phyloP scores from a whole-genome alignment of 352 stramenopile genomes.

The Saprolegnia diclina region DNA sequence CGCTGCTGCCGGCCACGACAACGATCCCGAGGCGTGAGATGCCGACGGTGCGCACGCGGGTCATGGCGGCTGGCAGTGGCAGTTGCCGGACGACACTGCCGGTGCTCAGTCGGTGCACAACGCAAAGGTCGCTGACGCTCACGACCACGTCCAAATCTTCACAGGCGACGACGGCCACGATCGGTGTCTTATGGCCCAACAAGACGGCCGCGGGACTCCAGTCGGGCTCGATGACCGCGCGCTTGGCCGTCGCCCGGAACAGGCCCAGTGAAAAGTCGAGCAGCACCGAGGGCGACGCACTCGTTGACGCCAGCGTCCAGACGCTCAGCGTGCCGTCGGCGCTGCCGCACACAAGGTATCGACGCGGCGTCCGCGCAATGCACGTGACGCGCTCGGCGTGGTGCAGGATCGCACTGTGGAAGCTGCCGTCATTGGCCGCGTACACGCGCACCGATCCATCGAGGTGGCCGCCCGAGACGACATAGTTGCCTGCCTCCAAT shows the following conservation, averaged over 20 bases:
- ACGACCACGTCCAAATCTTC: conserved; percentile 71
- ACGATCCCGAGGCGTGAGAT: conserved; percentile 65
- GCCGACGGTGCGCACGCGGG: conserved; percentile 45
- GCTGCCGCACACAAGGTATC: conserved; percentile 31
- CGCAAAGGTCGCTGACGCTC: conserved; percentile 57
- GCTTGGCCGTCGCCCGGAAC: conserved; percentile 46
- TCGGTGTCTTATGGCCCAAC: conserved; percentile 49
- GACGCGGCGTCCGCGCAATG: conserved; percentile 27
- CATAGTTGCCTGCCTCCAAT: conserved; percentile 22
- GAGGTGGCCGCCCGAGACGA: conserved; percentile 59
- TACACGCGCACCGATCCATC: conserved; percentile 76
- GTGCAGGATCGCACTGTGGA: conserved; percentile 67
- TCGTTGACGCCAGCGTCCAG: conserved; percentile 52
- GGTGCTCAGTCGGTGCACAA: conserved; percentile 57
- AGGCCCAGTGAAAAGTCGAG: conserved; percentile 58
- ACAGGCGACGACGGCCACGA: conserved; percentile 62
- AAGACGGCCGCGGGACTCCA: conserved; percentile 73
- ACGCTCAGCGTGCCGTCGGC: conserved; percentile 70
- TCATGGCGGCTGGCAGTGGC: conserved; percentile 38
- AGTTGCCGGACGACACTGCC: conserved; percentile 59
- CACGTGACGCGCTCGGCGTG: conserved; percentile 67
- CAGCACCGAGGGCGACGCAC: conserved; percentile 57
- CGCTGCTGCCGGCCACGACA: conserved; percentile 47
- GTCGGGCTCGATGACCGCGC: conserved; percentile 58
- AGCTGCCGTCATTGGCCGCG: conserved; percentile 54